These are phyloP conservation scores for Carex myosuroides DNA, from an alignment of 176 grass and related monocot genomes.

Conservation along the genomic window DNA sequence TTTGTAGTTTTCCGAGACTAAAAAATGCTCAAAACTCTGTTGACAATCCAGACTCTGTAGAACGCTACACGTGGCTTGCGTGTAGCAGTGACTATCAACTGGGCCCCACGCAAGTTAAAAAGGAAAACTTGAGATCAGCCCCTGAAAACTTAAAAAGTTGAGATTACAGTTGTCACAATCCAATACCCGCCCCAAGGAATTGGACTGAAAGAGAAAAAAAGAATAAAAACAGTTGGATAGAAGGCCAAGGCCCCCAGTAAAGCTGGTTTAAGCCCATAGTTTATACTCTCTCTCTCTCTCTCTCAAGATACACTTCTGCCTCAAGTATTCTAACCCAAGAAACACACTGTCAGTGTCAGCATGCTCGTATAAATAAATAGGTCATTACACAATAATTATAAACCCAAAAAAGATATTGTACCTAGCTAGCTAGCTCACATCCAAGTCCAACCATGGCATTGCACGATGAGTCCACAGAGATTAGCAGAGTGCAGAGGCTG, in stretches of 20 bases:
- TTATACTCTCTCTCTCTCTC: conserved; percentile 3
- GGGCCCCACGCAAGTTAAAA: neutral
- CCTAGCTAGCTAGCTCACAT: neutral
- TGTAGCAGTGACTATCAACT: neutral
- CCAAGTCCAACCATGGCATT: conserved; percentile 16
- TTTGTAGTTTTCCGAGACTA: too few relatives aligned
- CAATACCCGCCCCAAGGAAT: neutral
- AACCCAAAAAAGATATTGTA: neutral
- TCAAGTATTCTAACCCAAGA: conserved; percentile 12
- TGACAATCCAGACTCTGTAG: neutral
- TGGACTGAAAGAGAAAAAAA: neutral
- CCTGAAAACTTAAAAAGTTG: neutral
- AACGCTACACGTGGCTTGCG: neutral
- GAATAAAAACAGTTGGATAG: neutral
- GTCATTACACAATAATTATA: neutral
- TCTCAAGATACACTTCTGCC: neutral
- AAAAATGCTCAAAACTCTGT: too few relatives aligned
- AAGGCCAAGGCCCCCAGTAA: conserved; percentile 1
- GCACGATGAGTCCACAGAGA: conserved; percentile 21
- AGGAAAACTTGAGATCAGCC: neutral
- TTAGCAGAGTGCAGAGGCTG: conserved; percentile 65
- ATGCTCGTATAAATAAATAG: neutral
- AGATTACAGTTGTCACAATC: neutral
- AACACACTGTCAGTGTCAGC: neutral
- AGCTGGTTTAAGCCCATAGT: conserved; percentile 17